Conservation (phyloP, 805 yeast species). For the Wickerhamiella parazyma region DNA sequence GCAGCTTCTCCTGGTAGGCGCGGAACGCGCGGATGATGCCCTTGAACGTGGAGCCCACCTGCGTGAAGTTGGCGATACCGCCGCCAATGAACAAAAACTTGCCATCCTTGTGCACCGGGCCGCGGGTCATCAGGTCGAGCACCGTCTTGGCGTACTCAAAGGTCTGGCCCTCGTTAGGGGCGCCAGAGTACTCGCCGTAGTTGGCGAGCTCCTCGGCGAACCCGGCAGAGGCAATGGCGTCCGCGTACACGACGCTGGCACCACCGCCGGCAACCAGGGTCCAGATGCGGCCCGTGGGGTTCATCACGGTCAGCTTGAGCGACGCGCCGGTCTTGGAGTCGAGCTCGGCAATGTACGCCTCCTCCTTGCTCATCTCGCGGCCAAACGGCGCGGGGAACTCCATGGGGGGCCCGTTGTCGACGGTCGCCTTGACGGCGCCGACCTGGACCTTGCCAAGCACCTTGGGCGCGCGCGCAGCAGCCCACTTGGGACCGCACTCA, state of each 20-base stretch:
- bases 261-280: constrained; percentile 38
- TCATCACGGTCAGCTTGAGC: constrained; percentile 32
- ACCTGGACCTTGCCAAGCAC: constrained; percentile 26
- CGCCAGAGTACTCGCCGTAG: constrained; percentile 37
- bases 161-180: constrained; percentile 35
- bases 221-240: constrained; percentile 36
- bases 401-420: constrained; percentile 37
- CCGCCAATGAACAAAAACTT: constrained; percentile 35
- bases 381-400: constrained; percentile 38
- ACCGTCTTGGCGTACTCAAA: constrained; percentile 37
- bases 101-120: constrained; percentile 28
- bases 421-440: constrained; percentile 19
- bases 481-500: constrained; percentile 38
- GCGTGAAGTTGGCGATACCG: constrained; percentile 36
- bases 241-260: constrained; percentile 36
- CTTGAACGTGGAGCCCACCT: constrained; percentile 36
- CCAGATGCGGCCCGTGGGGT: constrained; percentile 34
- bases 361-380: constrained; percentile 32
- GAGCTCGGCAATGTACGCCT: constrained; percentile 35
- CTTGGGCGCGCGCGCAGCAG: constrained; percentile 32
- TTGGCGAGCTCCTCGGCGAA: constrained; percentile 33
- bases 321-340: constrained; percentile 38
- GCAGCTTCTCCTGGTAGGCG: constrained; percentile 28
- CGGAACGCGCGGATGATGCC: constrained; percentile 38
- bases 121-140: constrained; percentile 34